Base-by-base conservation (phyloP, 2,329 filamentous ascomycete species). In the Cladosporium cucumerinum region DNA sequence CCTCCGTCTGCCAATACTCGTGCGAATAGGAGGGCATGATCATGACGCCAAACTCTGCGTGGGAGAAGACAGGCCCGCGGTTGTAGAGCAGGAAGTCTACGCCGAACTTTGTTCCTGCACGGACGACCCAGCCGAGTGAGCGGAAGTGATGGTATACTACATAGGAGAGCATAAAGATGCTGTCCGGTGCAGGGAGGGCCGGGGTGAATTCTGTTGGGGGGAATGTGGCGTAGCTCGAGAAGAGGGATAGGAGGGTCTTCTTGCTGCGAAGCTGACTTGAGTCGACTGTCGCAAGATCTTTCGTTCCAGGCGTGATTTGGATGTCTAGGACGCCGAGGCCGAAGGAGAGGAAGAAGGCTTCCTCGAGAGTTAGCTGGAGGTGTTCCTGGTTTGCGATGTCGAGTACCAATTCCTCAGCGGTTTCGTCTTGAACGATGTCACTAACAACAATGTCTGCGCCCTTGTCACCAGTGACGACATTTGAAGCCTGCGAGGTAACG, bases 61-160 rank as follows among this genome's bases (percentile, higher is more conserved):
- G 95, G 25, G 92, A 88, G 76, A 99, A 98, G 0, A 95, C 94
- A 0, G 95, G 95, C 0, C 95, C 95, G 23, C 93, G 89, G 64
- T 92, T 89, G 78, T 99, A 99, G 8, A 99, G 85, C n/a, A 99
- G 81, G 81, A 92, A 97, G 77, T 99, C 95, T 11, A 93, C 91
- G 25, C 91, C 92, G 72, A 99, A 99, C 74, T 99, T 99, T 75
- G 96, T 89, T 39, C 95, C 96, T 5, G 91, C 88, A 16, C 96
- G 89, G 0, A 96, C 90, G 1, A 97, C 92, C 94, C 95, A 99
- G 26, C 95, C 95, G 0, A 98, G 83, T 0, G 93, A 96, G 43
- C 95, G 89, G 79, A 97, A 99, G 76, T 99, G 94, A 75, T 99
- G 95, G 76, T 97, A 99, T 21, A 92, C 92, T 14, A 87, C 88